phyloP scores from a whole-genome alignment of 192 early-diverging fungal genomes.

The Thoreauomyces humboldtii region DNA sequence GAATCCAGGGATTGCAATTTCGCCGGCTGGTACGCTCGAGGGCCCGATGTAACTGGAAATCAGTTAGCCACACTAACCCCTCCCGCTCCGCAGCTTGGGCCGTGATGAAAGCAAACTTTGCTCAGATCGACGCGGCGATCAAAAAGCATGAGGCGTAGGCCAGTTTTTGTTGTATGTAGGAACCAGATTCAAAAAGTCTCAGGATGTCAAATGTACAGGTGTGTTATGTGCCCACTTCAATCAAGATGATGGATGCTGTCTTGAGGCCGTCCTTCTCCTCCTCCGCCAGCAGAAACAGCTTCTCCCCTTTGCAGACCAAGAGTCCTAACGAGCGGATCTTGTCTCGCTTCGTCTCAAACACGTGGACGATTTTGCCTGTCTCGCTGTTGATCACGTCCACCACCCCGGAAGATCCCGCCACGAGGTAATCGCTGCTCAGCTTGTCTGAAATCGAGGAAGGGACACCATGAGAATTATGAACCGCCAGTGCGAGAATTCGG shows the following conservation, averaged over 20 bases:
- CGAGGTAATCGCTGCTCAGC: slow-evolving; percentile 42
- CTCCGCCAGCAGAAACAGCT: slow-evolving; percentile 47
- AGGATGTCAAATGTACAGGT: neutral
- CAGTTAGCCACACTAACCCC: no score
- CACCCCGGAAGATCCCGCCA: slow-evolving; percentile 47
- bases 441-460: slow-evolving; percentile 26
- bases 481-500: neutral
- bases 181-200: neutral
- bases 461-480: no score
- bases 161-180: neutral
- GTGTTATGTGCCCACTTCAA: slow-evolving; percentile 39
- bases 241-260: slow-evolving; percentile 39
- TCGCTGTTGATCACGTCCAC: slow-evolving; percentile 51
- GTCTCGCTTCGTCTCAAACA: slow-evolving; percentile 54
- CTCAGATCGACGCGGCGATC: neutral
- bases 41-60: no score
- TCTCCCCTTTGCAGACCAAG: slow-evolving; percentile 33
- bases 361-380: slow-evolving; percentile 54
- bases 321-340: slow-evolving; percentile 42
- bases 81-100: neutral
- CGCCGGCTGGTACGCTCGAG: no score
- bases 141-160: neutral
- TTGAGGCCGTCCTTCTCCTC: slow-evolving; percentile 49
- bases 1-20: no score
- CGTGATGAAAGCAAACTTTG: neutral